These are phyloP conservation scores for Ammopiptanthus mongolicus DNA, from an alignment of 306 rosid species.

Conservation along the genomic window DNA sequence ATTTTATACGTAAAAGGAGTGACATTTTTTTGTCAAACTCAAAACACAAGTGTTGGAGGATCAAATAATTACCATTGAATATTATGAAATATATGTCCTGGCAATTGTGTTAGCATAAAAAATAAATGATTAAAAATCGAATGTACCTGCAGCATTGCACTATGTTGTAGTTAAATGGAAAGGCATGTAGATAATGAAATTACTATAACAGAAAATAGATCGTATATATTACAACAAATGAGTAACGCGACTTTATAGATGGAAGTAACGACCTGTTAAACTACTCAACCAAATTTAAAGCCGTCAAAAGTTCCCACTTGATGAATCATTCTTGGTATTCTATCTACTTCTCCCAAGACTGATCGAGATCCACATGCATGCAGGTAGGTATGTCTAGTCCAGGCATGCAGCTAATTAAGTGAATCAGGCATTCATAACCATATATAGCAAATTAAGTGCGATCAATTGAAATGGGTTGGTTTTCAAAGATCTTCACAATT, in stretches of 20 bases:
- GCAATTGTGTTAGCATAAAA: too few relatives aligned
- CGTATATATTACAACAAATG: neutral
- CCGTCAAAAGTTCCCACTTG: conserved; percentile 9
- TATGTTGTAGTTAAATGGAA: too few relatives aligned
- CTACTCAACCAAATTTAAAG: conserved; percentile 13
- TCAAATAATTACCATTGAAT: neutral
- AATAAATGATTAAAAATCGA: too few relatives aligned
- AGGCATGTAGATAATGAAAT: neutral
- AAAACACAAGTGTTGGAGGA: neutral
- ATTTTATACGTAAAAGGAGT: neutral
- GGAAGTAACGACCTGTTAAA: conserved; percentile 17
- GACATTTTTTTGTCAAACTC: neutral
- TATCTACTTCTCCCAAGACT: neutral
- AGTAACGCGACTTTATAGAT: conserved; percentile 13
- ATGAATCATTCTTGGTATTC: conserved; percentile 7
- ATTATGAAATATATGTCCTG: neutral
- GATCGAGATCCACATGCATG: too few relatives aligned
- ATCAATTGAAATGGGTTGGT: conserved; percentile 31
- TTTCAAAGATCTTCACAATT: conserved; percentile 13
- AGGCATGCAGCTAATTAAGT: neutral
- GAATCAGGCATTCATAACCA: neutral
- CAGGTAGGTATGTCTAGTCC: neutral
- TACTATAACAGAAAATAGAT: too few relatives aligned
- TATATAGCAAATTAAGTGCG: neutral
- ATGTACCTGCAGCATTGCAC: too few relatives aligned